Base-by-base conservation (phyloP, 805 yeast species). In the Geotrichum ghanense region DNA sequence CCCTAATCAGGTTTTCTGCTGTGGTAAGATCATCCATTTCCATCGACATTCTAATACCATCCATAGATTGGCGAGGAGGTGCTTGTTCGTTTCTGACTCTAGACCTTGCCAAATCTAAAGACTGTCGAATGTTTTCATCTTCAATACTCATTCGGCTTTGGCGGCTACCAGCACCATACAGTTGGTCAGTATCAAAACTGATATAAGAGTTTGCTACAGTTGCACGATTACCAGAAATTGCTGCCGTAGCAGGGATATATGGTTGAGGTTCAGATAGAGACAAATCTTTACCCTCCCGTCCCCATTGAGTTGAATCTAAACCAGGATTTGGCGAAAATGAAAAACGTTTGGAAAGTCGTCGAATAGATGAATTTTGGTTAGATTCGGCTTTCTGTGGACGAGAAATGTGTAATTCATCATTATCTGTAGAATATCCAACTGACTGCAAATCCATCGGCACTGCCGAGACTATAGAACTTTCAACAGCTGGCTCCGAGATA, bases 11-110 rank as follows among this genome's bases (percentile, higher is more conserved):
- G 4, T 59, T 60, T 31, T 56, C 62, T 2, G 67, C 67, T 2
- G 65, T 61, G 17, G 65, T 59, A 22, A 63, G 23, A n/a, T 62
- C 66, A 6, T 53, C 56, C 16, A 57, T 49, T 14, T 56, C 59
- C 53, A 54, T 46, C n/a, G 53, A 49, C 5, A 55, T 45, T 31
- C 59, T 46, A 14, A 52, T 44, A 17, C 49, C 46, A 21, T 20
- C 40, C n/a, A 22, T 22, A 6, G 56, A 52, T 22, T 48, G 41
- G 21, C 57, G 49, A 2, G 58, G 56, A 2, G 47, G 37, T 3
- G 45, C 35, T 44, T 56, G 58, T 42, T 56, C 58, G 43, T 52
- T 45, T 10, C 49, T 42, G 26, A 53, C 43, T 14, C 64, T 60
- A 19, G 43, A 49, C 3, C 41, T 9, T 6, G 37, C 37, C 16